These are phyloP conservation scores for Paraconiothyrium sp. DNA, from an alignment of 2,329 filamentous ascomycete genomes.

Conservation along the genomic window DNA sequence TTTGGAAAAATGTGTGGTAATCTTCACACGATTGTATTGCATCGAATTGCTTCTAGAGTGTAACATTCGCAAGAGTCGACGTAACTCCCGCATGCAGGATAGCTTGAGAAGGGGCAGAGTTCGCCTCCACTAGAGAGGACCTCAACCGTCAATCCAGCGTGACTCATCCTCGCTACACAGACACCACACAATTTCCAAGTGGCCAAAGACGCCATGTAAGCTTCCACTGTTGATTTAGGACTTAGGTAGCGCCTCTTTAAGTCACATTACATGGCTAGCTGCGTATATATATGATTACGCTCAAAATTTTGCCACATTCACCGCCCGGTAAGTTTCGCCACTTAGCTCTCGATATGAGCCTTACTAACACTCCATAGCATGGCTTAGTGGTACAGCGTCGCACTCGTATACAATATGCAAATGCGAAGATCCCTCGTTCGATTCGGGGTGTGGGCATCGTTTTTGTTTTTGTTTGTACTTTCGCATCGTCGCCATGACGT, in stretches of 20 bases:
- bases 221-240: neutral
- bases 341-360: neutral
- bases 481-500: too few species aligned
- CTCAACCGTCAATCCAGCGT: neutral
- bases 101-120: neutral
- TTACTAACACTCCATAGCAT: neutral
- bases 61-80: neutral
- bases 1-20: neutral
- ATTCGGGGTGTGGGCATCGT: slow-evolving; percentile 14
- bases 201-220: neutral
- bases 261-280: too few species aligned
- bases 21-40: neutral
- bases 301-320: neutral
- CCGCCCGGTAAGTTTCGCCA: neutral
- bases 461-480: neutral
- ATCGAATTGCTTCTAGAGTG: neutral
- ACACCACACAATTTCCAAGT: neutral
- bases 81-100: neutral
- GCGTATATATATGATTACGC: neutral
- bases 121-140: neutral
- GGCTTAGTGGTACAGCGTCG: slow-evolving; percentile 16
- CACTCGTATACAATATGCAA: slow-evolving; percentile 11
- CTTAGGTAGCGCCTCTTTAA: too few species aligned
- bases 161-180: neutral
- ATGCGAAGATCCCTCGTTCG: slow-evolving; percentile 14